A percentile compares a stretch with the other conserved stretches of the same genome.
phyloP scores from a whole-genome alignment of 768 basidiomycete species.

The Phlegmacium glaucopus region DNA sequence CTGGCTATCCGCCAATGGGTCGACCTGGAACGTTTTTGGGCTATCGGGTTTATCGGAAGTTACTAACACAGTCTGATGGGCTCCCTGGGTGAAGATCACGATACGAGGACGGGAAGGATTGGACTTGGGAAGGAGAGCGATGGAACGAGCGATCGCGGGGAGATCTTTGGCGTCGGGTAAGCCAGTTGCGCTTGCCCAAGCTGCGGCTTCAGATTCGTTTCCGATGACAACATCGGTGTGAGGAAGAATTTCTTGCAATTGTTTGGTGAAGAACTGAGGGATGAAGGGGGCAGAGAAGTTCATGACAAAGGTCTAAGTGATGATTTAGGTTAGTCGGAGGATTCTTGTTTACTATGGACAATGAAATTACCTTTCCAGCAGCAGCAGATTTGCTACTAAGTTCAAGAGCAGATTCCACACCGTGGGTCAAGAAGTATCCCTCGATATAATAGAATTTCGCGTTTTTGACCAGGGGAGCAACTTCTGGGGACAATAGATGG shows the following conservation, averaged over 20 bases:
- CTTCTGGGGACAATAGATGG: constrained; percentile 72
- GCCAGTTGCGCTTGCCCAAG: constrained; percentile 76
- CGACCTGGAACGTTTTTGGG: constrained; percentile 57
- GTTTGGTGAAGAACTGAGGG: constrained; percentile 83
- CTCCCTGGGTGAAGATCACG: constrained; percentile 91
- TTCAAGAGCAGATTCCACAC: constrained; percentile 63
- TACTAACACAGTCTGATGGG: constrained; percentile 75
- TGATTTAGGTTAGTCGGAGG: not conserved
- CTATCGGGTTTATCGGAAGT: constrained; percentile 50
- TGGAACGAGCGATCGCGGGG: constrained; percentile 61
- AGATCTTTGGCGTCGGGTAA: constrained; percentile 66
- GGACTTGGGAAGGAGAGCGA: constrained; percentile 74
- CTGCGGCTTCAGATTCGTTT: constrained; percentile 93
- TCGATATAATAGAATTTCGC: constrained; percentile 93
- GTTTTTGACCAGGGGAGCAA: constrained; percentile 72
- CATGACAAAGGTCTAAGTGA: constrained; percentile 71
- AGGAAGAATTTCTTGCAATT: constrained; percentile 78
- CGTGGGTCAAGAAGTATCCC: constrained; percentile 97
- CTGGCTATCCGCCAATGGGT: constrained; percentile 49
- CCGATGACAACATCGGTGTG: constrained; percentile 90
- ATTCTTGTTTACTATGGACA: not conserved
- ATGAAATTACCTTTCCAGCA: constrained; percentile 62
- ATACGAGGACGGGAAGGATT: constrained; percentile 74
- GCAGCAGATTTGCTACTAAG: constrained; percentile 76
- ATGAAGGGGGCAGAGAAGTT: constrained; percentile 99